Percentiles rank a stretch among this genome's conserved stretches.
Conservation (phyloP, 345 rosid species). For the Euphorbia pulcherrima region DNA sequence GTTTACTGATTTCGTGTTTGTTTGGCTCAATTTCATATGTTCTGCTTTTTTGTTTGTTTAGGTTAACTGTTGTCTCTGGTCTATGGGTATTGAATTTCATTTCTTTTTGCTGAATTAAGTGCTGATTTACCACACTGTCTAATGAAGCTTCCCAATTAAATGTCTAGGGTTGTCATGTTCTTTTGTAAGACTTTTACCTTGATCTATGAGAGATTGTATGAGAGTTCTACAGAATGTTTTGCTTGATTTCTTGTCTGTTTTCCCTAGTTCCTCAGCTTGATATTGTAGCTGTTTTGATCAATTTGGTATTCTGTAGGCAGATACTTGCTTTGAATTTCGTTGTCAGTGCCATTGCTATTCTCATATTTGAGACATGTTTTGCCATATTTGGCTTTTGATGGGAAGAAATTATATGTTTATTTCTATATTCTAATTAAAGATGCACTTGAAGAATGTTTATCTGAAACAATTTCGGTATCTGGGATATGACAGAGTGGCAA, state of each 20-base stretch:
- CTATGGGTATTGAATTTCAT: not conserved
- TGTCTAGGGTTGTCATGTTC: not conserved
- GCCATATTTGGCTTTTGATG: not conserved
- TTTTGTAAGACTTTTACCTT: not conserved
- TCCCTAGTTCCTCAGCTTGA: not conserved
- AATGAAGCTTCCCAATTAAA: not conserved
- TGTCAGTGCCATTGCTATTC: not conserved
- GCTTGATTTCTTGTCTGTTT: not conserved
- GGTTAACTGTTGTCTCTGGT: too few relatives aligned
- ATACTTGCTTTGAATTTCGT: not conserved
- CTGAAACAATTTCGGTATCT: not conserved
- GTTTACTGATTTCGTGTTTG: constrained; percentile 3
- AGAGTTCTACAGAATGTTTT: not conserved
- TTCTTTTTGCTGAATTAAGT: not conserved
- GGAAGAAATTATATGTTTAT: not conserved
- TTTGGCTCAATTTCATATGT: not conserved
- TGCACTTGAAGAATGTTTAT: not conserved
- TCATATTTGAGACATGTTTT: not conserved
- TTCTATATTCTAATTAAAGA: not conserved
- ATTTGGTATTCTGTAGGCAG: not conserved
- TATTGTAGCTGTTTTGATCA: not conserved
- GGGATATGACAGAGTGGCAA: not conserved
- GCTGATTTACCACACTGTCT: not conserved
- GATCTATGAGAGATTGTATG: not conserved
- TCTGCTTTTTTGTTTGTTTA: not conserved